Evolutionary conservation across 2,329 filamentous ascomycete species (phyloP), one percentile per base, ranked within the genome.

Genomic region (Aspergillus tamarii): DNA sequence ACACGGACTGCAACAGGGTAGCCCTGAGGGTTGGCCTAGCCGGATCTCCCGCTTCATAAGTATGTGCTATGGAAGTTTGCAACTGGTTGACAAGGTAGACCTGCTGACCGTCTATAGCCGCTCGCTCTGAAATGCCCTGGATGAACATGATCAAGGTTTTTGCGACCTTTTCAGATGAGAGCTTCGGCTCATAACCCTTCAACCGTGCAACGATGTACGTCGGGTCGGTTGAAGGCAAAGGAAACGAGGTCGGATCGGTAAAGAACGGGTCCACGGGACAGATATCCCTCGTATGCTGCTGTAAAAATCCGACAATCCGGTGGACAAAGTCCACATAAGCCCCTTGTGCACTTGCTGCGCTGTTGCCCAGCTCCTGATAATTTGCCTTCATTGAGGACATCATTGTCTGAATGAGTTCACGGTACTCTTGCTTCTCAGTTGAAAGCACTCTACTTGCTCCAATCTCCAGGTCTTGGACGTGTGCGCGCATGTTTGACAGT

Each of bases 291-390:
- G 84, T 84, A 66, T 89, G 84, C 68, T 90, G 85, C 69, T 89
- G 87, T 54, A 89, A 74, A 64, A 85, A 84, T 23, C 84, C 82
- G 3, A 90, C 82, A 2, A 89, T 79, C 19, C 80, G 77, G 63
- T 90, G 88, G 6, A 89, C 86, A 69, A 90, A 89, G 11, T 83
- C 80, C 8, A 89, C 85, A 69, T 89, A 89, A 2, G 81, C 78
- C 12, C 86, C 84, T 56, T 82, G 82, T 3, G 70, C 72, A 52
- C 71, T 65, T 30, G 72, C 69, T 43, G 68, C 61, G 10, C 72
- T 71, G 48, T 70, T 76, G 4, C 81, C 79, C 7, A 88, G 76
- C 64, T 87, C 85, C 62, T 84, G 81, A 64, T 88, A 89, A 63
- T 88, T 88, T 43, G 76, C 76, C 70, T 86, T 88, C 86, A 90